Conservation (phyloP, 768 basidiomycete genomes). For the Boletus rufocinnamomeus region DNA sequence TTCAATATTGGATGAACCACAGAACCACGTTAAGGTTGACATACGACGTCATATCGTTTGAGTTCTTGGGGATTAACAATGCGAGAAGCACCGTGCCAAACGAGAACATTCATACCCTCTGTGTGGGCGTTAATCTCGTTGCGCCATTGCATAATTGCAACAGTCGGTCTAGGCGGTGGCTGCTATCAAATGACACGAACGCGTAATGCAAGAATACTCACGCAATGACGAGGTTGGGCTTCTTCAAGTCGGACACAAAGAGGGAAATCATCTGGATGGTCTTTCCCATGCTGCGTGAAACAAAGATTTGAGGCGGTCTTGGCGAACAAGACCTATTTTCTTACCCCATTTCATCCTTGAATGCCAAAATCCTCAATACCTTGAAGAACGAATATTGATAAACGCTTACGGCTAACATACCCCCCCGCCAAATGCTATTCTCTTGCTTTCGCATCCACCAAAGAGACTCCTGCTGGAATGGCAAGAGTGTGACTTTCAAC, state of each 20-base stretch:
- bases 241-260: slow-evolving; percentile 72
- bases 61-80: slow-evolving; percentile 67
- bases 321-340: slow-evolving; percentile 17
- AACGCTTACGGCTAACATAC: slow-evolving; percentile 80
- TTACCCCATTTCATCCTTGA: slow-evolving; percentile 90
- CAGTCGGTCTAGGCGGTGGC: slow-evolving; percentile 41
- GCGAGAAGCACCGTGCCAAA: slow-evolving; percentile 90
- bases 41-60: slow-evolving; percentile 84
- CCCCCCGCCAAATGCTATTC: slow-evolving; percentile 81
- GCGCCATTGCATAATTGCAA: slow-evolving; percentile 79
- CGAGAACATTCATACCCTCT: slow-evolving; percentile 75
- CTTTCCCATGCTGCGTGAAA: slow-evolving; percentile 72
- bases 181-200: background rate
- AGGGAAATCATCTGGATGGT: slow-evolving; percentile 97
- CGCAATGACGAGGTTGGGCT: slow-evolving; percentile 93
- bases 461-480: slow-evolving; percentile 94
- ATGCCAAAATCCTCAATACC: slow-evolving; percentile 10
- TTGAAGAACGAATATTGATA: background rate
- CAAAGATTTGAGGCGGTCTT: slow-evolving; percentile 14
- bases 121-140: slow-evolving; percentile 92
- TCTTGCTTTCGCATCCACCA: slow-evolving; percentile 98
- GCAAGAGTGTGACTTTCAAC: slow-evolving; percentile 84
- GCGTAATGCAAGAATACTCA: slow-evolving; percentile 39
- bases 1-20: slow-evolving; percentile 4
- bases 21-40: slow-evolving; percentile 23